Percentiles rank a stretch among this genome's conserved stretches.
phyloP scores from a whole-genome alignment of 371 early-diverging fungal species.

The Syncephalastrum sp. region DNA sequence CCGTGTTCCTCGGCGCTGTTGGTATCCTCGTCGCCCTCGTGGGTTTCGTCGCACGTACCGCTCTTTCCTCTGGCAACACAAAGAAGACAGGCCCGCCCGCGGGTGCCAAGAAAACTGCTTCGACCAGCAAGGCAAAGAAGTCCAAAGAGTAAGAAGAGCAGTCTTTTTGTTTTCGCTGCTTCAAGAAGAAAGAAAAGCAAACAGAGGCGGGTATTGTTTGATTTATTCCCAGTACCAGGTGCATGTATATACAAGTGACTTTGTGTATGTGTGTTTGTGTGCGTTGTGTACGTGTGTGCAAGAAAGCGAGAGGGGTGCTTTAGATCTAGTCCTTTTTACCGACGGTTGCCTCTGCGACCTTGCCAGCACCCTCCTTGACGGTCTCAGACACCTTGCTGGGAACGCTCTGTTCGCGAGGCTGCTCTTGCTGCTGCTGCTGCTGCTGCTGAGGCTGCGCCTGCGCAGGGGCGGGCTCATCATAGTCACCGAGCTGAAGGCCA shows the following conservation, averaged over 20 bases:
- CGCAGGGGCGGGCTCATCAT: constrained; percentile 22
- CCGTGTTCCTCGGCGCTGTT: constrained; percentile 17
- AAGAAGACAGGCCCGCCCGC: constrained; percentile 11
- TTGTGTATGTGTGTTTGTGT: too few relatives aligned
- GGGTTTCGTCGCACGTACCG: constrained; percentile 20
- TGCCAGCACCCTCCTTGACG: constrained; percentile 1
- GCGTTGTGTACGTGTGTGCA: too few relatives aligned
- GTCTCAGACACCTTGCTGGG: constrained; percentile 3
- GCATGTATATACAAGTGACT: too few relatives aligned
- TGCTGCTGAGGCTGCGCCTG: constrained; percentile 4
- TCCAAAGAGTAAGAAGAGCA: neutral
- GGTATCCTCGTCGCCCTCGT: too few relatives aligned
- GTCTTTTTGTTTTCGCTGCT: neutral
- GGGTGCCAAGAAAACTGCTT: constrained; percentile 14
- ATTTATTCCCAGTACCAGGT: neutral
- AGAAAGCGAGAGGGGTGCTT: too few relatives aligned
- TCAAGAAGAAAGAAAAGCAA: constrained; percentile 2
- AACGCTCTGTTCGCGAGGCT: neutral
- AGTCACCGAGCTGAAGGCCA: constrained; percentile 39
- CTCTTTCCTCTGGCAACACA: constrained; percentile 4
- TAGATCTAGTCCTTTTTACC: neutral
- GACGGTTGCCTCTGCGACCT: constrained; percentile 1
- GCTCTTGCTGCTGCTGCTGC: constrained; percentile 9
- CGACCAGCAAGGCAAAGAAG: constrained; percentile 2
- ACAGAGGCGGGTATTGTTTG: constrained; percentile 1